Evolutionary conservation across 306 rosid species (phyloP).

Genomic region (Citrullus colocynthis): DNA sequence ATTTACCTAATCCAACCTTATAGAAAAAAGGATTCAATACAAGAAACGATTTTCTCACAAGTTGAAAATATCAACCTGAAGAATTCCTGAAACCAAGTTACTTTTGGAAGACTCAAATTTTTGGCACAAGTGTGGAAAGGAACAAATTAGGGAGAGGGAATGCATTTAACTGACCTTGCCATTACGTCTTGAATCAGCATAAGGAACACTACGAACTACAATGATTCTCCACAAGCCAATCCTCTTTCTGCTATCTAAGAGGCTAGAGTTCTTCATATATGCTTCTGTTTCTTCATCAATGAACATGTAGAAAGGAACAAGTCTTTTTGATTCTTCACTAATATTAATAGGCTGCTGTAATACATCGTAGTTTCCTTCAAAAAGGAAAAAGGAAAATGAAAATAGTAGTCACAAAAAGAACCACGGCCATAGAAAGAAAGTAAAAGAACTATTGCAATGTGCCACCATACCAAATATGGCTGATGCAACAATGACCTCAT

Average conservation of each 20-base stretch:
- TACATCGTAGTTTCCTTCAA: slow-evolving; percentile 82
- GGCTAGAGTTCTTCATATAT: slow-evolving; percentile 65
- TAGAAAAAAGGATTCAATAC: neutral
- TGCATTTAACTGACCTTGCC: slow-evolving; percentile 62
- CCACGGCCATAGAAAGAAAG: neutral
- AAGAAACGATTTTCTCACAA: neutral
- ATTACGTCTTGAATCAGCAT: slow-evolving; percentile 79
- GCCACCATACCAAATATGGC: slow-evolving; percentile 24
- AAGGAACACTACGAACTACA: slow-evolving; percentile 66
- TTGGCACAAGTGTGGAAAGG: neutral
- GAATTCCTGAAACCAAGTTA: neutral
- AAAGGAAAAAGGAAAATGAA: slow-evolving; percentile 16
- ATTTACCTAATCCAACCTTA: neutral
- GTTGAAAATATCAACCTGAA: neutral
- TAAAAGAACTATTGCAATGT: neutral
- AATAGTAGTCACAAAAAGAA: neutral
- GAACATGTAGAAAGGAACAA: slow-evolving; percentile 79
- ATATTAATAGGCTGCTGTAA: slow-evolving; percentile 84
- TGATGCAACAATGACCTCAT: slow-evolving; percentile 90
- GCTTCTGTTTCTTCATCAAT: slow-evolving; percentile 82
- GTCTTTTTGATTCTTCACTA: slow-evolving; percentile 48
- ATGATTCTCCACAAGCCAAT: slow-evolving; percentile 92
- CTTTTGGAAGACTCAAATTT: neutral
- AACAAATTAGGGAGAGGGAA: neutral
- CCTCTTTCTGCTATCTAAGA: slow-evolving; percentile 48